Evolutionary conservation across 1,284 basidiomycete species (phyloP), one percentile per base, ranked within the genome.

Genomic region (Fomitopsis pinicola): DNA sequence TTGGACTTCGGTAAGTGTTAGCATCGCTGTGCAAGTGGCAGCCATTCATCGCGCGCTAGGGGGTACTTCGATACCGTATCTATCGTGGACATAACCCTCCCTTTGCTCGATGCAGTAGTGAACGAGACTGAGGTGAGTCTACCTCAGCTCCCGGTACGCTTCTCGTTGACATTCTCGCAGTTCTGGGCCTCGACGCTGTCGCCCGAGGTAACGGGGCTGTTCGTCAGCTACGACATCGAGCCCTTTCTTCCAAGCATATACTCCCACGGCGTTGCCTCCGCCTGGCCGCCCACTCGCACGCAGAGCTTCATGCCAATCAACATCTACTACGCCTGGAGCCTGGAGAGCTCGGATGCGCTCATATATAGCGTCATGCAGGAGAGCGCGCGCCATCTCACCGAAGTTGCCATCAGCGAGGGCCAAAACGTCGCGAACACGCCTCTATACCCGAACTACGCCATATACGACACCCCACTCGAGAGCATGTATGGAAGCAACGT

Each of bases 161-260:
- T 17, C 52, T 9, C 15, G 7, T 48, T 57, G 14, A 54, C 15
- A 58, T 57, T 12, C 35, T 59, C 9, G 22, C 56, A 74, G 73
- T 69, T 67, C 62, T 74, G 69, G 71, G 69, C 72, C 30, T 22
- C 55, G 8, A 52, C 36, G 19, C 65, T 73, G 17, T 62, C 63
- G n/a, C 55, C 68, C 55, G 48, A 59, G 28, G 59, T 56, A 19
- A 61, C 64, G 42, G 69, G 63, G 35, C 58, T 59, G 7, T 75
- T 76, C 40, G 66, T 78, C 63, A 82, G 80, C 10, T 86, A 84
- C 66, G 79, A 77, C 60, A 74, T 85, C 62, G 83, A 88, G 63
- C 81, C 83, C 4, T 86, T 87, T 78, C 74, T 83, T 5, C 69
- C 80, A 0, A 68, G 67, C 26, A 65, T 83, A 61, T 77, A 82